Evolutionary conservation across 192 early-diverging fungal species (phyloP), one percentile per base, ranked within the genome.

Genomic region (Coemansia sp.): DNA sequence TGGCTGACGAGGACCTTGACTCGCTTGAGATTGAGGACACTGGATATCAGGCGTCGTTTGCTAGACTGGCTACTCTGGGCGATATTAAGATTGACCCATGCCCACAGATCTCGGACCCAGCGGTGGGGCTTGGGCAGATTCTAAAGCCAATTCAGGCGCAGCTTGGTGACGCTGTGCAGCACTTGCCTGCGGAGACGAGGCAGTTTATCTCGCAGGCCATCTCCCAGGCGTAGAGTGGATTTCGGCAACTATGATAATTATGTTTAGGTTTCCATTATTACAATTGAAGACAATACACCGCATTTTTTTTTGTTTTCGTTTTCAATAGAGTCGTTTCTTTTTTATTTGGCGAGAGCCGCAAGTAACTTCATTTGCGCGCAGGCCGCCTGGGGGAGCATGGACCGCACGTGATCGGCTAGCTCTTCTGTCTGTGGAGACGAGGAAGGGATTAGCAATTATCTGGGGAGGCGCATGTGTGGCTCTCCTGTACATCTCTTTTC

Each of bases 1-100:
- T 85, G 14, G 82, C 88, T 23, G 84, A 87, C 42, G 88, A 88
- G 73, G 87, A 87, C 30, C 77, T 91, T 33, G 85, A 88, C 61
- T 82, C 86, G 38, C 78, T 89, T 2, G 95, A 96, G 76, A 83
- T 94, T 47, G 93, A 95, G 61, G 91, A 92, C 8, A 84, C 87
- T 1, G 93, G 93, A 14, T 94, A 94, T 68, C 92, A 95, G 69
- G 91, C 92, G 19, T 88, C 90, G 39, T 98, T 91, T 83, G 82
- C 94, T 4, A 87, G 89, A 46, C 81, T 97, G 39, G 86, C 90
- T 13, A 90, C 94, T 0, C 82, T 91, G 21, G 82, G 88, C 19
- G 87, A 86, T 9, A 64, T 87, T 40, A 87, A 87, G 62, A 73
- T 84, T n/a, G 90, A 93, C 63, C 87, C 88, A n/a, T 86, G 87